These are phyloP conservation scores for Emiliania huxleyi DNA, from an alignment of 78 protist species.

Conservation along the genomic window DNA sequence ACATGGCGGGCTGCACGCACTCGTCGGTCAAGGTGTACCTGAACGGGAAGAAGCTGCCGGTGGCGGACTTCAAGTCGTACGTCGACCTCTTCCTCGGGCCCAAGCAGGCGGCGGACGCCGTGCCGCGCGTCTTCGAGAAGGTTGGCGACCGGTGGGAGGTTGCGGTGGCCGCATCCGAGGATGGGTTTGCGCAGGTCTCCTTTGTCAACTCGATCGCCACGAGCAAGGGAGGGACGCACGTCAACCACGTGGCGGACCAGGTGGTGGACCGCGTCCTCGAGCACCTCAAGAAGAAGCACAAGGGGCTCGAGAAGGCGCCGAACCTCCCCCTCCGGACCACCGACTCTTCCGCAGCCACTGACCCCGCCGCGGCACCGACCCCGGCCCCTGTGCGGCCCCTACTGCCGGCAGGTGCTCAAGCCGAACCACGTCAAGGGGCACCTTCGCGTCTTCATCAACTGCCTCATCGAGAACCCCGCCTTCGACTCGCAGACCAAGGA, in stretches of 20 bases:
- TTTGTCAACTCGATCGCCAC: conserved; percentile 97
- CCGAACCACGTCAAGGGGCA: conserved; percentile 46
- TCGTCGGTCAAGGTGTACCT: conserved; percentile 30
- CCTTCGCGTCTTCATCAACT: conserved; percentile 83
- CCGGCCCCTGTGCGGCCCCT: too few species aligned
- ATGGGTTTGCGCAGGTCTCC: conserved; percentile 55
- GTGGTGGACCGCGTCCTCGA: conserved; percentile 28
- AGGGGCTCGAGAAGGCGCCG: conserved; percentile 48
- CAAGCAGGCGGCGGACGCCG: background rate
- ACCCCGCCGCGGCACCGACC: too few species aligned
- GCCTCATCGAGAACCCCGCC: conserved; percentile 95
- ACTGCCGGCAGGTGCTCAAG: conserved; percentile 55
- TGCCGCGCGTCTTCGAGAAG: background rate
- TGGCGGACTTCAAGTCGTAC: conserved; percentile 5
- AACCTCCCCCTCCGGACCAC: too few species aligned
- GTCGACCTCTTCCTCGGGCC: background rate
- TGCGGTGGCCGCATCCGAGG: conserved; percentile 12
- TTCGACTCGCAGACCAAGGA: conserved; percentile 84
- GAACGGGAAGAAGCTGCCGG: conserved; percentile 23
- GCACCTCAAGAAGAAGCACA: conserved; percentile 56
- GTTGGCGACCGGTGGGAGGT: conserved; percentile 38
- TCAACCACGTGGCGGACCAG: conserved; percentile 77
- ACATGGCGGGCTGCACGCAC: conserved; percentile 44
- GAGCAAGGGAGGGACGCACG: conserved; percentile 96
- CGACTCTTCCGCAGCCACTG: background rate